phyloP scores from a whole-genome alignment of 2,329 filamentous ascomycete species.

The Fusarium paranaense region DNA sequence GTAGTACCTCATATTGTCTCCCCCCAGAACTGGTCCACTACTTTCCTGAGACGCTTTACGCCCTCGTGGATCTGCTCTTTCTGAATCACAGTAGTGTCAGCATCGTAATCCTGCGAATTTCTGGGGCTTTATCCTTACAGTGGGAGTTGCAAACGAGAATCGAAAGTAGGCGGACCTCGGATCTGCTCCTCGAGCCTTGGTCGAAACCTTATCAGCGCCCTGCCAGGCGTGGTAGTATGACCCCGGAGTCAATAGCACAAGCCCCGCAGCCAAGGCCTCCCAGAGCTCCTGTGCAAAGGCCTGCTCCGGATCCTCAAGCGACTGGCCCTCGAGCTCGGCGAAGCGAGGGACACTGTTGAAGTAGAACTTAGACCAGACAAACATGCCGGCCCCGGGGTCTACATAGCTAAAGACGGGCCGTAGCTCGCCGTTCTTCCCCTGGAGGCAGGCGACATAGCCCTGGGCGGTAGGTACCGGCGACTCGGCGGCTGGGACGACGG shows the following conservation, averaged over 20 bases:
- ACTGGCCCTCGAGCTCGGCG: not conserved
- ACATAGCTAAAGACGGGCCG: not conserved
- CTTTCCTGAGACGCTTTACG: not conserved
- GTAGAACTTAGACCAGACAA: not conserved
- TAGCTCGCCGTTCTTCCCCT: not conserved
- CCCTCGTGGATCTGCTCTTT: not conserved
- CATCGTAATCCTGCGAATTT: not conserved
- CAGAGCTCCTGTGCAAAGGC: not conserved
- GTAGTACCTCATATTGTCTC: not conserved
- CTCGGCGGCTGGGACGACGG: not conserved
- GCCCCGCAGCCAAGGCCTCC: not conserved
- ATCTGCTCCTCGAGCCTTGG: not conserved
- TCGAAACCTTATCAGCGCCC: not conserved
- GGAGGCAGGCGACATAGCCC: not conserved
- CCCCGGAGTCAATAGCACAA: not conserved
- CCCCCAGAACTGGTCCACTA: not conserved
- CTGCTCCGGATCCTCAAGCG: not conserved
- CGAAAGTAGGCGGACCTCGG: not conserved
- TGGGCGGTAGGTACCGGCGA: not conserved
- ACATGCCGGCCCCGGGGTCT: not conserved
- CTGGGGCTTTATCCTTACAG: not conserved
- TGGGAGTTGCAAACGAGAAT: not conserved
- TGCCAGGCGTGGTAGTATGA: not conserved
- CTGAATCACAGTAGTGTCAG: not conserved
- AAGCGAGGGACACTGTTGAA: not conserved